Base-by-base conservation (phyloP, 2,329 filamentous ascomycete species). In the Epichloe brachyelytri region DNA sequence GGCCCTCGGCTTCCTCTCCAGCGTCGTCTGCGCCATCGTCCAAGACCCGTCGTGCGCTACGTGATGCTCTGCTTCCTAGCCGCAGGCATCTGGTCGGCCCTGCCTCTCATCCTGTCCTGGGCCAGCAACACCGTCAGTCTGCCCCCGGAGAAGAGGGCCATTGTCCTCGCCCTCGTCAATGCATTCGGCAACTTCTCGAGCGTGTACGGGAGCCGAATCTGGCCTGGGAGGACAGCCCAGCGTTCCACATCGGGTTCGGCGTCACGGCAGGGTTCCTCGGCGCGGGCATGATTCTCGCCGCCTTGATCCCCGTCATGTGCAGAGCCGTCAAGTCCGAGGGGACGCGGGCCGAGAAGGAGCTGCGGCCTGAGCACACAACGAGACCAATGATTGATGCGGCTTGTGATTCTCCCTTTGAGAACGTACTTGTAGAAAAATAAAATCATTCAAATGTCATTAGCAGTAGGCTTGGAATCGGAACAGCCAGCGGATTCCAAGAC, bases 141-240 rank as follows among this genome's bases (percentile, higher is more conserved):
- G 48, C 62, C 62, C 4, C 55, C 60, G 7, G 62, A 62, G 50
- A 64, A 64, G 61, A 56, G 62, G n/a, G 60, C 62, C 19, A 59
- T 64, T 26, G 61, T 62, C n/a, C 55, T 64, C 20, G 61, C 62
- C 4, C 49, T 63, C n/a, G 60, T 63, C 48, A 64, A 64, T 49
- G 60, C 61, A 0, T 60, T 63, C 49, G 62, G 62, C 39, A 63
- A 64, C 54, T 59, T 63, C n/a, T 61, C 60, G 14, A 61, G 59
- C 30, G 60, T 64, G 14, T 64, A 64, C 45, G 61, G 62, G 2
- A 63, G 61, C 43, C 54, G 61, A 0, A 61, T 64, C 39, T 63
- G 62, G 62, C 62, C 61, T n/a, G 55, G 19, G 46, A 45, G 4
- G 60, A 65, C 26, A 48, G 50, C 4, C 63, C 63, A 0, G 57